phyloP scores from a whole-genome alignment of 495 filamentous ascomycete species.

The Aspergillus homomorphus region DNA sequence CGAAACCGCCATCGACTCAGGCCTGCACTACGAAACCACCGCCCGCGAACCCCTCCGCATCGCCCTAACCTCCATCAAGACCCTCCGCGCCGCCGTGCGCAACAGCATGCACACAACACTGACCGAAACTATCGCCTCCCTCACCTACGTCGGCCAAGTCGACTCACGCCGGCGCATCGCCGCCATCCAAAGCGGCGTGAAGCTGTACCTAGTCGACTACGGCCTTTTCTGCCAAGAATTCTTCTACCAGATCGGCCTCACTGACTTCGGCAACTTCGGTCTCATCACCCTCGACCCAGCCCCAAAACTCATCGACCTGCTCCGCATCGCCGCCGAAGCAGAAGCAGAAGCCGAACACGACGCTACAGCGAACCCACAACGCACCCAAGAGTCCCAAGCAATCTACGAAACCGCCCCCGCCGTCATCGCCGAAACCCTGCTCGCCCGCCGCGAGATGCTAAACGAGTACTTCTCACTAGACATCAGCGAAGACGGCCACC shows the following conservation, averaged over 20 bases:
- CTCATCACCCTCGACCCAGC: slow-evolving; percentile 74
- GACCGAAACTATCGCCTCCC: slow-evolving; percentile 83
- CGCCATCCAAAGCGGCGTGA: slow-evolving; percentile 90
- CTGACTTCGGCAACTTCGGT: slow-evolving; percentile 96
- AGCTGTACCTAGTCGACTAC: slow-evolving; percentile 92
- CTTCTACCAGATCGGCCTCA: slow-evolving; percentile 95
- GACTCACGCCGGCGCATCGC: slow-evolving; percentile 83
- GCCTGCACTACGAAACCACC: slow-evolving; percentile 65
- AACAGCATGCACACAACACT: slow-evolving; percentile 84
- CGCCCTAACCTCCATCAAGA: slow-evolving; percentile 74
- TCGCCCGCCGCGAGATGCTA: slow-evolving; percentile 80
- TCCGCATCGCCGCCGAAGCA: slow-evolving; percentile 68
- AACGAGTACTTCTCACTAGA: slow-evolving; percentile 88
- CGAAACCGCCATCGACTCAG: slow-evolving; percentile 36
- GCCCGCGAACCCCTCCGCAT: slow-evolving; percentile 66
- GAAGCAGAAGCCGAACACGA: slow-evolving; percentile 41
- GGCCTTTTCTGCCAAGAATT: slow-evolving; percentile 83
- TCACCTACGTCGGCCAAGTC: slow-evolving; percentile 91
- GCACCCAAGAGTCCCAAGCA: slow-evolving; percentile 48
- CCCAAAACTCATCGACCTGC: slow-evolving; percentile 65
- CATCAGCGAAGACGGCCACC: slow-evolving; percentile 71
- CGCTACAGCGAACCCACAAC: slow-evolving; percentile 9
- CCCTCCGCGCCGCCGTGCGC: slow-evolving; percentile 76
- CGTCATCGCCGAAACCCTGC: slow-evolving; percentile 57
- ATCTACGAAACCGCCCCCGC: slow-evolving; percentile 66